Evolutionary conservation across 192 early-diverging fungal species (phyloP).

Genomic region (Coemansia sp.): DNA sequence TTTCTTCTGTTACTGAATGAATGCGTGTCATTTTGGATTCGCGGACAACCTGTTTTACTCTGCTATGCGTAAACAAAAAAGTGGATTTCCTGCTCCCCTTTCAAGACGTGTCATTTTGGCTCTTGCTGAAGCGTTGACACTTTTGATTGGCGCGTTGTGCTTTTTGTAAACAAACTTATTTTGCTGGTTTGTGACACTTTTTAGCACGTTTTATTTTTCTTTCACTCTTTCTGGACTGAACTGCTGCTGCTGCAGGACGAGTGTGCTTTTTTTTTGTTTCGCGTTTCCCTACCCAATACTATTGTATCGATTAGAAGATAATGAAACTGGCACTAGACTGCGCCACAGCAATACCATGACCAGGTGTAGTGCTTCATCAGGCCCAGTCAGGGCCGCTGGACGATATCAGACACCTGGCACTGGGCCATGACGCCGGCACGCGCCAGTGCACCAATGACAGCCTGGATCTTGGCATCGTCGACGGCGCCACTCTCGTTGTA

Average conservation of each 20-base stretch:
- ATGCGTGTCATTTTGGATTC: neutral
- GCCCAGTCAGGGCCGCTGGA: slow-evolving; percentile 19
- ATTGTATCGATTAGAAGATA: no score
- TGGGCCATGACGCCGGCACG: slow-evolving; percentile 25
- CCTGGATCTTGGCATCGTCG: slow-evolving; percentile 15
- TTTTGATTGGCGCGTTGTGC: neutral
- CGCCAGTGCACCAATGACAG: slow-evolving; percentile 19
- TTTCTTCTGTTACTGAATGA: neutral
- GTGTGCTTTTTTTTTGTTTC: no score
- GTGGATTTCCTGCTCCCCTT: neutral
- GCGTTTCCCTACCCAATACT: no score
- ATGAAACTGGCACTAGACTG: no score
- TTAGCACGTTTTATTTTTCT: neutral
- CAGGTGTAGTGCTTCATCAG: no score
- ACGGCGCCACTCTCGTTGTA: slow-evolving; percentile 24
- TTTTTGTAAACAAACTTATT: slow-evolving; percentile 8
- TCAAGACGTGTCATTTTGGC: neutral
- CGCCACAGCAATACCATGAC: no score
- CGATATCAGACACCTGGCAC: slow-evolving; percentile 10
- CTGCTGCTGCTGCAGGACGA: no score
- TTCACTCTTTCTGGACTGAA: no score
- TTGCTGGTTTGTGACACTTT: neutral
- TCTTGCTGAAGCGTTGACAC: no score
- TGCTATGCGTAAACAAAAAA: no score
- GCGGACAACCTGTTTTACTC: neutral